Evolutionary conservation across 164 flowering plant genomes (phyloP), one percentile per base, ranked within the genome.

Genomic region (Euptelea pleiosperma): DNA sequence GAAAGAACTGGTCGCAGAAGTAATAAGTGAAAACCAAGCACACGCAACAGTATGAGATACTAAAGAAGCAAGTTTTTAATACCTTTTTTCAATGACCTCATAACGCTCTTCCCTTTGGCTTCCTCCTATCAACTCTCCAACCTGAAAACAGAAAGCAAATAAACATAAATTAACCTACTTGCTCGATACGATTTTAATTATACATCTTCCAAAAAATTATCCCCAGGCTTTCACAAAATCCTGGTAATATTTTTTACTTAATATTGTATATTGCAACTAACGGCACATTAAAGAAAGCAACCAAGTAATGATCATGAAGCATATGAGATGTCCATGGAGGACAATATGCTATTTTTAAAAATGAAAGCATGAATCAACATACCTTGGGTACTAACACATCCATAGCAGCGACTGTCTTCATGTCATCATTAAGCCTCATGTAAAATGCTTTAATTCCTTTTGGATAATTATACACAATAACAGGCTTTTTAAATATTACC

Each of bases 371-470:
- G 25, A 48, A 39, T 18, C 10, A 43, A 22, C 55, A 26, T 50
- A 87, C 98, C 96, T 85, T 89, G 9, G 96, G 96, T 30, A 92
- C 98, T 62, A 92, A 89, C 39, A 92, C 90, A 79, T 92, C 98
- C 98, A 92, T 92, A 9, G 98, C 98, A 72, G 98, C 98, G 33
- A 92, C 96, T 4, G 96, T 92, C 68, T 81, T 82, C 8, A 33
- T 46, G 55, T 89, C 98, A 54, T 89, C 96, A 57, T 92, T 92
- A 75, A 89, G 85, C 75, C 89, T 81, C 98, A 92, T 89, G 68
- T 92, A 92, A 63, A 92, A 92, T 55, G 98, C 96, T 71, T 92
- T 92, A 52, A 92, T 85, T 26, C 66, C 84, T 74, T 92, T 92
- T 2, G 98, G 98, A 65, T 92, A 92, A 65, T 92, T 87, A 60